A percentile compares a stretch with the other conserved stretches of the same genome.
Conservation (phyloP, 352 stramenopile genomes). For the Globisporangium parvum region DNA sequence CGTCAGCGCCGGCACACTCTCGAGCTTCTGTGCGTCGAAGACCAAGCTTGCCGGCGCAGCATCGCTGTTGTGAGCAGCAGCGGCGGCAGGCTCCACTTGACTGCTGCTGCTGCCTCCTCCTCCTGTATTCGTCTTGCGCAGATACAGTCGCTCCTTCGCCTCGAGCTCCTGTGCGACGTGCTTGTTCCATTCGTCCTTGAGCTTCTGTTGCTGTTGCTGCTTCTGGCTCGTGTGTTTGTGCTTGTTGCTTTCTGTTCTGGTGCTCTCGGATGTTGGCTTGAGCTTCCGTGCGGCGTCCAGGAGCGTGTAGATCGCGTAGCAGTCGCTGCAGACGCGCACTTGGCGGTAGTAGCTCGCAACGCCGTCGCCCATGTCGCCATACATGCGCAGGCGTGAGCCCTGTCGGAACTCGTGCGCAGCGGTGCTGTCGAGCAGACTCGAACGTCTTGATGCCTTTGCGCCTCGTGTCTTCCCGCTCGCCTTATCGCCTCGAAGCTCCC, state of each 20-base stretch:
- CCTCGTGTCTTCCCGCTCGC: not conserved
- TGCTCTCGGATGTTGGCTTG: conserved; percentile 10
- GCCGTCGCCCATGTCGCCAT: conserved; percentile 41
- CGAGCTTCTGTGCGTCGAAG: too few relatives aligned
- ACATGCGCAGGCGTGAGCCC: conserved; percentile 39
- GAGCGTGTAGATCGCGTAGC: conserved; percentile 83
- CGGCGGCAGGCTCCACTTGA: too few relatives aligned
- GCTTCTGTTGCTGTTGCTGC: conserved; percentile 14
- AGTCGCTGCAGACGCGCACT: conserved; percentile 79
- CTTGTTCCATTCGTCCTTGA: conserved; percentile 41
- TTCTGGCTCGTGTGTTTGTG: not conserved
- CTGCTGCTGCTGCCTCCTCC: not conserved
- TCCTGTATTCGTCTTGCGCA: conserved; percentile 15
- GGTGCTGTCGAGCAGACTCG: conserved; percentile 41
- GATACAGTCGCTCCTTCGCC: conserved; percentile 50
- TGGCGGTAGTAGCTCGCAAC: conserved; percentile 79
- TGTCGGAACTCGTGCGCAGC: conserved; percentile 46
- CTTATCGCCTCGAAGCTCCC: too few relatives aligned
- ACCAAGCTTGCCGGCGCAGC: too few relatives aligned
- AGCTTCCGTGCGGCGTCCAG: conserved; percentile 66
- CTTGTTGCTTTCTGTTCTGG: conserved; percentile 1
- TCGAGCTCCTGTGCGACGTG: conserved; percentile 32
- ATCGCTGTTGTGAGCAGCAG: not conserved
- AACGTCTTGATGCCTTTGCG: conserved; percentile 6
- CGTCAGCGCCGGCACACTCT: too few relatives aligned